A percentile compares a stretch with the other conserved stretches of the same genome.
Evolutionary conservation across 78 protist genomes (phyloP).

Genomic region (Dictyostelium intermedium): DNA sequence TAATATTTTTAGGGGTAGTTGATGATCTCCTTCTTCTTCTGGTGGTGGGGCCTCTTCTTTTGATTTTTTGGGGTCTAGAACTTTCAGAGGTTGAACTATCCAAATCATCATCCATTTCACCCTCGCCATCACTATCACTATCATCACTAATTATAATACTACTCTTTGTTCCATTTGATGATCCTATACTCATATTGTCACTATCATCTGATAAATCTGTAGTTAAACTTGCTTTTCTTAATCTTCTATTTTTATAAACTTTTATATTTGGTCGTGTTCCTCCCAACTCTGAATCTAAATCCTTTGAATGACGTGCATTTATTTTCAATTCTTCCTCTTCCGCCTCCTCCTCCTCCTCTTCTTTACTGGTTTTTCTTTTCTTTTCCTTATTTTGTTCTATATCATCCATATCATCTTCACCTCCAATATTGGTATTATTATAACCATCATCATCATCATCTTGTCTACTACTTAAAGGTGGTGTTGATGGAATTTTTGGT

Average conservation of each 20-base stretch:
- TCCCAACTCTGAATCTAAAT: neutral
- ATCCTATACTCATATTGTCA: neutral
- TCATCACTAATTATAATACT: neutral
- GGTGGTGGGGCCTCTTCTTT: neutral
- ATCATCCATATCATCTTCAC: neutral
- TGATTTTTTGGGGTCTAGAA: neutral
- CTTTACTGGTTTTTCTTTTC: neutral
- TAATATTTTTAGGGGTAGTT: neutral
- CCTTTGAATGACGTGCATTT: neutral
- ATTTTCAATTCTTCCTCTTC: neutral
- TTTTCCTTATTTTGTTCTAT: neutral
- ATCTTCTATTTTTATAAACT: neutral
- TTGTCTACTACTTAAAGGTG: no score
- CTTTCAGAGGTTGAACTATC: neutral
- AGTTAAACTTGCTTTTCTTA: neutral
- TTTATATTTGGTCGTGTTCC: neutral
- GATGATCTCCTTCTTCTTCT: neutral
- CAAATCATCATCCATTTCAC: neutral
- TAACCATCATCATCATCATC: neutral
- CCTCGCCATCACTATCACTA: neutral
- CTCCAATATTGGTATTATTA: neutral
- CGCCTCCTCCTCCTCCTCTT: neutral
- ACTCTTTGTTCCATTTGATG: neutral
- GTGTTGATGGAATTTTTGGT: no score
- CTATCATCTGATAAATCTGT: neutral